Base-by-base conservation (phyloP, 257 asterid genomes). In the Eustoma russellianum region DNA sequence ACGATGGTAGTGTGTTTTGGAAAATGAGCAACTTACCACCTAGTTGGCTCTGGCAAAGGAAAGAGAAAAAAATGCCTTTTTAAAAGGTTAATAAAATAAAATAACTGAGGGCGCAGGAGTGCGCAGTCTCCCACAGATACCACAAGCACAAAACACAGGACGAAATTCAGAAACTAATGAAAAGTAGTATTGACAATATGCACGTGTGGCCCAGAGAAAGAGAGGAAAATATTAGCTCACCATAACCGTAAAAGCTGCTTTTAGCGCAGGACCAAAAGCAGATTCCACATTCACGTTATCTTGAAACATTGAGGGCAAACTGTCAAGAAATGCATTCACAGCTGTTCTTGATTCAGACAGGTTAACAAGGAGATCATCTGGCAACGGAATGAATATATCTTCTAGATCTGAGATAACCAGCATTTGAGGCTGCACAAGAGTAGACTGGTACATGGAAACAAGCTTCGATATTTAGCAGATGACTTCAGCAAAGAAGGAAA, bases 201-300 rank as follows among this genome's bases (percentile, higher is more conserved):
- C n/a, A n/a, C n/a, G n/a, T n/a, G n/a, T n/a, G n/a, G n/a, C n/a
- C 43, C 30, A 24, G 30, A 24, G 30, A 24, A 24, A 24, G 30
- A 24, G 30, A 24, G 30, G 30, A 24, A 4, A 24, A 52, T 53
- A 46, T 33, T 44, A 59, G 66, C 97, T 17, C 75, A 92, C 99
- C 99, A 88, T 83, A 70, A 92, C 82, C 93, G 88, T 77, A 71
- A 78, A 81, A 56, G 95, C 88, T 15, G 95, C 84, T 81, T 77
- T 88, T 64, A 88, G 90, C 70, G 99, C 97, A 35, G 99, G 97
- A 64, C 99, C 99, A 77, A 92, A 92, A 68, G 99, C 99, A 54
- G 99, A 88, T 78, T 92, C 99, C 46, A 92, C 86, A 75, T 85
- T 88, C 77, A 76, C 52, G 69, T 79, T 92, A n/a, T 76, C 92